Base-by-base conservation (phyloP, 306 rosid species). In the Inga laurina region DNA sequence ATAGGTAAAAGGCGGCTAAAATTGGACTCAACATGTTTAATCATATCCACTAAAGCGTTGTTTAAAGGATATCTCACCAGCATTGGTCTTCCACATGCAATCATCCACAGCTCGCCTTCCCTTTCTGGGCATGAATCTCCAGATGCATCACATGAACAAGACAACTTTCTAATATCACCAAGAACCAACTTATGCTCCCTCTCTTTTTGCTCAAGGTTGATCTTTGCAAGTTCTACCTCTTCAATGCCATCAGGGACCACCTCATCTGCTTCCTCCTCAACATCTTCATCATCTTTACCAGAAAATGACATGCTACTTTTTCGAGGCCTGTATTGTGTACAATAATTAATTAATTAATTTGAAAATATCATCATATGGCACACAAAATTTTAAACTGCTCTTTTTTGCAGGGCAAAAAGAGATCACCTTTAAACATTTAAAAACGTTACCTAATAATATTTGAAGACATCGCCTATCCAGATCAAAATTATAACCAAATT, bases 201-300 rank as follows among this genome's bases (percentile, higher is more conserved):
- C 68, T 94, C 98, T 84, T 85, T 91, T 88, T 85, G 78, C 90
- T 97, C 99, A 62, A 97, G 93, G 80, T 90, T 84, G 82, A 97
- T 80, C 85, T 87, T 94, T 79, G 92, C 98, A 87, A 97, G 93
- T 87, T 97, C 99, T 72, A 97, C 98, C 91, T 94, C 99, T 84
- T 97, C 98, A 88, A 94, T 93, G 66, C 98, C 99, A 84, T 94
- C 95, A 83, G 97, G 98, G 81, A 97, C 95, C 79, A 97, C 91
- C 90, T 88, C 95, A 82, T 92, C 97, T 52, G 90, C 94, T 88
- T 91, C 97, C 82, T 94, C 99, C 87, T 94, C 97, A 35, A 80
- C 90, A 82, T 84, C 91, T 83, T 92, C 98, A 77, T 94, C 97
- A 83, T 94, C 99, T 85, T 97, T 97, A 66, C 77, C 85, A 84